Evolutionary conservation across 2,329 filamentous ascomycete species (phyloP), one percentile per base, ranked within the genome.

Genomic region (Microsporum ferrugineum): DNA sequence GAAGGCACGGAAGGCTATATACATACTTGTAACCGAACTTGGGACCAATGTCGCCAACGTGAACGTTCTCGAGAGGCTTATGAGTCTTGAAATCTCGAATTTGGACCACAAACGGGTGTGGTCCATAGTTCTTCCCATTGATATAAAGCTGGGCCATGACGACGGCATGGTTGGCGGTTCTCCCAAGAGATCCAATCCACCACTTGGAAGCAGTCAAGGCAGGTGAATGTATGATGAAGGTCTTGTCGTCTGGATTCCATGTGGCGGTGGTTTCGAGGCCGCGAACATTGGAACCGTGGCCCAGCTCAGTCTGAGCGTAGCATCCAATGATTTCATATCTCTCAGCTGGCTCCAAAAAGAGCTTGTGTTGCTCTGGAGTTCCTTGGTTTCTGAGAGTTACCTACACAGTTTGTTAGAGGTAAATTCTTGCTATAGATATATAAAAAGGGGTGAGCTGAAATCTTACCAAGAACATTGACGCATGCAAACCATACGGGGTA

Each of bases 101-200:
- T 64, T 87, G 88, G 3, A 89, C 86, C 7, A 91, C 81, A 69
- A 92, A 91, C 0, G 88, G 87, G 68, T 91, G 88, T 41, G 88
- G 88, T 0, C 88, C 88, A 65, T 84, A 85, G 17, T 79, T 76
- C 73, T 87, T 88, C 66, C 86, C 87, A 63, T 78, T 76, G 63
- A 90, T 80, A 64, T 85, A 81, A 33, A 91, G 78, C 73, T 91
- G 88, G 0, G 88, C 88, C 80, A 91, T 89, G 2, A 91, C 87
- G 1, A 89, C 84, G 0, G 88, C 88, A 69, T 89, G 81, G 70
- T 89, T 91, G 51, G 88, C 88, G 2, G 85, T 86, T 67, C 86
- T 81, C 58, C 88, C 88, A 2, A 91, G 79, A 8, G 87, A 88
- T 1, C 88, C 88, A 67, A 90, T 90, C 88, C 88, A 91, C 88